Conservation (phyloP, 2,329 filamentous ascomycete species). For the Sarocladiaceae sp. region DNA sequence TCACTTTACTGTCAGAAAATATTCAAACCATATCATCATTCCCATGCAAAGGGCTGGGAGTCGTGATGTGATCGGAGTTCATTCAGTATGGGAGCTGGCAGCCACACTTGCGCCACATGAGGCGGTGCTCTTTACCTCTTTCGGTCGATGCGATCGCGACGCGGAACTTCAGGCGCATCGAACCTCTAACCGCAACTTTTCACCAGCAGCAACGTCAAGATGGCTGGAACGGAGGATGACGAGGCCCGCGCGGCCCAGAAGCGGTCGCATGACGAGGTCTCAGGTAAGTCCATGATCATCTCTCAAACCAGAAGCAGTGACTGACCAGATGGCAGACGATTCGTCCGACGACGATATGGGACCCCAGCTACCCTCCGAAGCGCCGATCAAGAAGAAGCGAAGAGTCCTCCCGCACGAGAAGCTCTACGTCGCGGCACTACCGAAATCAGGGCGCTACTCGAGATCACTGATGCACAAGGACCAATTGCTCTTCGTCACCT, state of each 20-base stretch:
- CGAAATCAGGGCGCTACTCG: constrained; percentile 74
- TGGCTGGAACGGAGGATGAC: constrained; percentile 22
- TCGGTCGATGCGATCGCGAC: background rate
- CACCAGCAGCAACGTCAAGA: constrained; percentile 10
- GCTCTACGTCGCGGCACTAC: constrained; percentile 85
- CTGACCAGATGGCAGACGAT: constrained; percentile 37
- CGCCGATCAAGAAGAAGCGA: constrained; percentile 81
- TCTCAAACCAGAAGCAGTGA: background rate
- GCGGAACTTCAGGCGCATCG: constrained; percentile 2
- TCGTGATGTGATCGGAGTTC: no score
- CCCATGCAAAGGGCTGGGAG: no score
- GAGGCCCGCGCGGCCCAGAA: constrained; percentile 30
- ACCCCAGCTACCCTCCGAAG: constrained; percentile 76
- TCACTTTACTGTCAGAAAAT: no score
- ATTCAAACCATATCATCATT: no score
- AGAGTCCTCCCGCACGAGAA: constrained; percentile 90
- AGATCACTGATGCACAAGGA: constrained; percentile 99
- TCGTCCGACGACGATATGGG: constrained; percentile 92
- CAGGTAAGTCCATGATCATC: constrained; percentile 28
- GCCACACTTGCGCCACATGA: constrained; percentile 3
- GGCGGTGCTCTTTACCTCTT: background rate
- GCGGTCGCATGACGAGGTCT: constrained; percentile 51
- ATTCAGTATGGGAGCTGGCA: no score
- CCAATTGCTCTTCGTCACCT: constrained; percentile 77
- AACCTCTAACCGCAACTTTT: background rate